Percentiles rank a stretch among this genome's conserved stretches.
phyloP scores from a whole-genome alignment of 495 filamentous ascomycete species.

The Penicillium verhagenii region DNA sequence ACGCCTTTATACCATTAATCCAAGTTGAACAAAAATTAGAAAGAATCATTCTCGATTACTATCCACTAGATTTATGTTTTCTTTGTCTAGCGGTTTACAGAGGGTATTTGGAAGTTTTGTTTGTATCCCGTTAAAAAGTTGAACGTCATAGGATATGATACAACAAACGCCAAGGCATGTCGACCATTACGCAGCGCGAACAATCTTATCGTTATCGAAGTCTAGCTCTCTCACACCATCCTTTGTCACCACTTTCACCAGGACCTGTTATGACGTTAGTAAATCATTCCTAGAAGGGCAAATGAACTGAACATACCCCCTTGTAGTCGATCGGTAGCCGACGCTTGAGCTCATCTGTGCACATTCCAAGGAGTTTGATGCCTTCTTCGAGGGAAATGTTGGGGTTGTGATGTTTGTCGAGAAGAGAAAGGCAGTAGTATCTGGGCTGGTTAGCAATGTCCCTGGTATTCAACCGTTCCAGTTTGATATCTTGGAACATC shows the following conservation, averaged over 20 bases:
- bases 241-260: slow-evolving; percentile 91
- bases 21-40: too few relatives aligned
- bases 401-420: slow-evolving; percentile 97
- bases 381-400: slow-evolving; percentile 86
- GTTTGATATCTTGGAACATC: background rate
- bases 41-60: too few relatives aligned
- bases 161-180: slow-evolving; percentile 33
- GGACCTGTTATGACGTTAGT: slow-evolving; percentile 47
- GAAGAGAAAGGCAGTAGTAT: slow-evolving; percentile 92
- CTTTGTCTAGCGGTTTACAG: background rate
- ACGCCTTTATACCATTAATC: too few relatives aligned
- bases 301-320: slow-evolving; percentile 54
- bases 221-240: slow-evolving; percentile 81
- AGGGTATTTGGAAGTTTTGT: background rate
- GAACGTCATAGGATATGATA: slow-evolving; percentile 45
- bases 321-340: slow-evolving; percentile 98
- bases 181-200: slow-evolving; percentile 59
- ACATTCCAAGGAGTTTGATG: slow-evolving; percentile 86
- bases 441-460: slow-evolving; percentile 35
- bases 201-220: slow-evolving; percentile 74
- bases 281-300: background rate
- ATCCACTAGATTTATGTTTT: background rate
- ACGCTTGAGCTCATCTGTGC: slow-evolving; percentile 93
- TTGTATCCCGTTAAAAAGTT: slow-evolving; percentile 26
- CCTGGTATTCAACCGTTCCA: background rate